Conservation (phyloP, 2,329 filamentous ascomycete genomes). For the Chrysoporthe austroafricana region DNA sequence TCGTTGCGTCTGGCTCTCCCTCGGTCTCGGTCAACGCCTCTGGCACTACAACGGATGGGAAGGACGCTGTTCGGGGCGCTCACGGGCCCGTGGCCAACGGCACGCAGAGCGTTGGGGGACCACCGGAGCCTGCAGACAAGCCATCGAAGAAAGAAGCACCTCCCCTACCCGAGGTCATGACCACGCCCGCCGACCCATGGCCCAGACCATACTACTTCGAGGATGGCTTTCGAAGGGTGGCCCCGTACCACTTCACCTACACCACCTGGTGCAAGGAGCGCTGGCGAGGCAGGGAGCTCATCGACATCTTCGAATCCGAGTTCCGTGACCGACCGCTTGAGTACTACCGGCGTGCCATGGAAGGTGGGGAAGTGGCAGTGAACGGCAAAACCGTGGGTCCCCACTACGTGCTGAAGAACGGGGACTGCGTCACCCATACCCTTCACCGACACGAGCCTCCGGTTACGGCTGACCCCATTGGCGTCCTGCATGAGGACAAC, state of each 20-base stretch:
- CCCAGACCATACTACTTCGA: slow-evolving; percentile 80
- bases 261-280: slow-evolving; percentile 93
- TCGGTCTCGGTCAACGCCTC: not conserved
- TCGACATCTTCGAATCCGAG: slow-evolving; percentile 89
- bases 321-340: slow-evolving; percentile 85
- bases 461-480: slow-evolving; percentile 78
- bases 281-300: slow-evolving; percentile 80
- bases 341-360: slow-evolving; percentile 88
- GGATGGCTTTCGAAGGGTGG: slow-evolving; percentile 79
- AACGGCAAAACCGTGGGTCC: slow-evolving; percentile 74
- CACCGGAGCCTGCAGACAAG: slow-evolving; percentile 1
- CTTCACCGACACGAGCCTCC: slow-evolving; percentile 95
- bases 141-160: slow-evolving; percentile 14
- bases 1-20: slow-evolving; percentile 6
- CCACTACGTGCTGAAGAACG: slow-evolving; percentile 78
- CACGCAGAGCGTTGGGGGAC: not conserved
- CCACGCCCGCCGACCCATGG: slow-evolving; percentile 46
- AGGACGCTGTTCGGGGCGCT: not conserved
- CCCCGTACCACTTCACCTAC: slow-evolving; percentile 91
- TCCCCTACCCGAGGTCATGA: slow-evolving; percentile 32
- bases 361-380: slow-evolving; percentile 75
- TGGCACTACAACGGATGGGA: not conserved
- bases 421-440: slow-evolving; percentile 89
- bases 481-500: slow-evolving; percentile 86
- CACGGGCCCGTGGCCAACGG: slow-evolving; percentile 1